These are phyloP conservation scores for Stagonosporopsis vannaccii DNA, from an alignment of 2,329 filamentous ascomycete genomes.

Conservation along the genomic window DNA sequence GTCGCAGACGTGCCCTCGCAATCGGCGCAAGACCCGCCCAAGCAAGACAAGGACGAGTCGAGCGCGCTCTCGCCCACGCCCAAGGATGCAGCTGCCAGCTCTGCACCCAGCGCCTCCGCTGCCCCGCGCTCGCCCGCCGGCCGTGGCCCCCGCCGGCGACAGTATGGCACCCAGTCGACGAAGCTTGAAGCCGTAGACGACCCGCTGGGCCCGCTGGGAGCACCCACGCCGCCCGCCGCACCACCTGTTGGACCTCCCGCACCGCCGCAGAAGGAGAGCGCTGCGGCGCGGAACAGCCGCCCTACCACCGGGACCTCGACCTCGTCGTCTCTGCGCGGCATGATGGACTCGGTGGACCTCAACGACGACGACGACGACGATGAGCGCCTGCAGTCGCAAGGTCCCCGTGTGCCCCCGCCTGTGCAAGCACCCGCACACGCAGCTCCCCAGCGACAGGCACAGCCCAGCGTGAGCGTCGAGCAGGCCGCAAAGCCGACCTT, in stretches of 20 bases:
- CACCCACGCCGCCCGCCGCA: conserved; percentile 61
- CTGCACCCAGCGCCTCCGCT: conserved; percentile 48
- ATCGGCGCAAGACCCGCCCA: conserved; percentile 37
- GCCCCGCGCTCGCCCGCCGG: conserved; percentile 57
- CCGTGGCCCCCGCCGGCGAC: conserved; percentile 61
- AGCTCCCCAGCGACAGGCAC: conserved; percentile 59
- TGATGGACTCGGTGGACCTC: conserved; percentile 73
- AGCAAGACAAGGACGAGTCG: conserved; percentile 48
- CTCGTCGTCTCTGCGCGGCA: conserved; percentile 55
- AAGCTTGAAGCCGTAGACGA: conserved; percentile 79
- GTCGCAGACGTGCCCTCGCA: conserved; percentile 57
- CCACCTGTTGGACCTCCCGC: conserved; percentile 72
- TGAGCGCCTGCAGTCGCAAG: conserved; percentile 49
- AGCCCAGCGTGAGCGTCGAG: conserved; percentile 88
- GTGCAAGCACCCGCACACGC: conserved; percentile 61
- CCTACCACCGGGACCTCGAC: conserved; percentile 62
- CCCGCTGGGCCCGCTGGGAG: conserved; percentile 79
- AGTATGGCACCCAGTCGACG: conserved; percentile 76
- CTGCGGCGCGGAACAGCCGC: conserved; percentile 57
- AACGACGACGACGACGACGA: conserved; percentile 68
- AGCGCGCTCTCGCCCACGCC: conserved; percentile 29
- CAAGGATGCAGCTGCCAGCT: conserved; percentile 28
- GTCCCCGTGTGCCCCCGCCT: conserved; percentile 70
- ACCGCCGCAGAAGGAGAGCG: conserved; percentile 67
- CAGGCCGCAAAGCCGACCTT: conserved; percentile 93